phyloP scores from a whole-genome alignment of 2,329 filamentous ascomycete genomes.

The Drechslerella dactyloides region DNA sequence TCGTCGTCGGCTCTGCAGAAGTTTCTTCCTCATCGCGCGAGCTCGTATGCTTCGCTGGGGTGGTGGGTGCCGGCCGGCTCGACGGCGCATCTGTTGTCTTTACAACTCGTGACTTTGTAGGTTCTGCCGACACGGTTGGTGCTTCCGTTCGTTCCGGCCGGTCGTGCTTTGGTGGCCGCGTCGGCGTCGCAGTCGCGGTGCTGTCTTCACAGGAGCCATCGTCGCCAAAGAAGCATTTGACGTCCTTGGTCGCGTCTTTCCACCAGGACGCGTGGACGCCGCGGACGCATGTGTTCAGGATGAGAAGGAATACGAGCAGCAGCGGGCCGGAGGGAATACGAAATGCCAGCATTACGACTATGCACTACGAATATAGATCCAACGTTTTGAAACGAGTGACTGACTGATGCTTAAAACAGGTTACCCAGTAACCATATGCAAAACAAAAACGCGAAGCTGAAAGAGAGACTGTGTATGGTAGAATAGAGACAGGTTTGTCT shows the following conservation, averaged over 20 bases:
- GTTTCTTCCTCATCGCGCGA: neutral
- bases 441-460: neutral
- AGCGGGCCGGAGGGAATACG: slow-evolving; percentile 24
- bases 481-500: neutral
- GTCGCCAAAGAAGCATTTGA: slow-evolving; percentile 48
- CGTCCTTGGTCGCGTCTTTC: slow-evolving; percentile 22
- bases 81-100: slow-evolving; percentile 14
- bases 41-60: slow-evolving; percentile 17
- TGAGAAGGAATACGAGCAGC: slow-evolving; percentile 24
- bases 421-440: slow-evolving; percentile 1
- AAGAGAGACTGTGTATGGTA: neutral
- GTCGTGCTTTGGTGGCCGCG: neutral
- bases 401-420: slow-evolving; percentile 8
- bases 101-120: slow-evolving; percentile 14
- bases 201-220: slow-evolving; percentile 22
- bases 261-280: slow-evolving; percentile 27
- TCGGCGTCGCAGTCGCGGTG: slow-evolving; percentile 12
- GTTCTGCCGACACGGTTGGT: slow-evolving; percentile 24
- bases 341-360: slow-evolving; percentile 4
- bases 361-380: slow-evolving; percentile 14
- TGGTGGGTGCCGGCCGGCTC: slow-evolving; percentile 9
- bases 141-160: slow-evolving; percentile 2
- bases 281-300: slow-evolving; percentile 19
- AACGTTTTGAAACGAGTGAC: neutral
- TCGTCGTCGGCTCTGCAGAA: slow-evolving; percentile 16